These are phyloP conservation scores for Boletus vermiculosoides DNA, from an alignment of 768 basidiomycete species.

Conservation along the genomic window DNA sequence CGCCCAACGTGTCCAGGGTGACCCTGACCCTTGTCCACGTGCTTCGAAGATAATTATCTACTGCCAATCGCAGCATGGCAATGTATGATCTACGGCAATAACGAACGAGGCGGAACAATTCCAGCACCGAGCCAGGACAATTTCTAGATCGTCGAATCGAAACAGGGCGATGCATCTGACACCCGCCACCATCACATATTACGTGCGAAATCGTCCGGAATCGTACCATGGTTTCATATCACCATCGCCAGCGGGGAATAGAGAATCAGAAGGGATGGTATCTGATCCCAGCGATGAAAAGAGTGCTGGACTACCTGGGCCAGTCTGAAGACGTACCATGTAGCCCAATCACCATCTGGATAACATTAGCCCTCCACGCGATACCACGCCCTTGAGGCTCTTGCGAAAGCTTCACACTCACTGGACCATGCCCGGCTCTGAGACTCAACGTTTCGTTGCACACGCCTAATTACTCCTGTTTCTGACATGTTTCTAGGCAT, in stretches of 20 bases:
- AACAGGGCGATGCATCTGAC: too few relatives aligned
- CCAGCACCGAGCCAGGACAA: too few relatives aligned
- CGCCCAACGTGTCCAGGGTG: not conserved
- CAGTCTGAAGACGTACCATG: not conserved
- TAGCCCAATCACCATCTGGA: not conserved
- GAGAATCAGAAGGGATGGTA: too few relatives aligned
- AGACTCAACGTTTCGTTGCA: not conserved
- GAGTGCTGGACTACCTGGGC: too few relatives aligned
- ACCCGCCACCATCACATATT: not conserved
- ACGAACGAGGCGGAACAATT: too few relatives aligned
- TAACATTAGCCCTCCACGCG: not conserved
- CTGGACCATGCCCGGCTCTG: not conserved
- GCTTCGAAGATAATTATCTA: not conserved
- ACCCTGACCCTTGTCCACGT: not conserved
- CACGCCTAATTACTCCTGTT: not conserved
- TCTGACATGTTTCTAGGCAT: slow-evolving; percentile 11
- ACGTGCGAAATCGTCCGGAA: not conserved
- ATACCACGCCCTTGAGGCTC: not conserved
- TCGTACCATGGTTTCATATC: not conserved
- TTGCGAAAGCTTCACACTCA: not conserved
- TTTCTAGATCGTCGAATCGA: too few relatives aligned
- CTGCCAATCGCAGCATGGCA: not conserved
- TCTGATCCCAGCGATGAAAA: too few relatives aligned
- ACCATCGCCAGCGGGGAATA: not conserved
- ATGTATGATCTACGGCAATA: not conserved